Evolutionary conservation across 2,329 filamentous ascomycete species (phyloP).

Genomic region (Aspergillus sp.): DNA sequence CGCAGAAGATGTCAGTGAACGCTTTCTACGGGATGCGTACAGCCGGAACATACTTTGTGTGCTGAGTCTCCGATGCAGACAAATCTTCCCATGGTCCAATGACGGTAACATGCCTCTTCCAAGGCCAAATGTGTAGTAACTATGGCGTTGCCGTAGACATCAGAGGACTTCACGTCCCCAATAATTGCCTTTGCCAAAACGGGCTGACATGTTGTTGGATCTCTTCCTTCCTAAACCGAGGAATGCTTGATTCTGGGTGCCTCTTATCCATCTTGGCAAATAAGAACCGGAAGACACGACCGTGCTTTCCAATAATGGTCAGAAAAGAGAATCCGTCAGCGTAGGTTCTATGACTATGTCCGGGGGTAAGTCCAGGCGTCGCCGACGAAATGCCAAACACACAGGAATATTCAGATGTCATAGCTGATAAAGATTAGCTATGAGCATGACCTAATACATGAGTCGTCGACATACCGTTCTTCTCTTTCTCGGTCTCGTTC

Average conservation of each 20-base stretch:
- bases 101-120: slow-evolving; percentile 6
- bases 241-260: slow-evolving; percentile 3
- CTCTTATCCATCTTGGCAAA: slow-evolving; percentile 5
- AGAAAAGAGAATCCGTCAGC: slow-evolving; percentile 1
- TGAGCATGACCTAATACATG: not conserved
- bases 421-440: not conserved
- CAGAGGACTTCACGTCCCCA: not conserved
- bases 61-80: slow-evolving; percentile 10
- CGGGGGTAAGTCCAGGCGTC: slow-evolving; percentile 2
- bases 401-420: slow-evolving; percentile 15
- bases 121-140: slow-evolving; percentile 1
- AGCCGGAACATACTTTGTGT: slow-evolving; percentile 9
- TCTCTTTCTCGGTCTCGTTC: not conserved
- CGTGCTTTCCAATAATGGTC: slow-evolving; percentile 6
- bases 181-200: slow-evolving; percentile 1
- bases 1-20: not conserved
- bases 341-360: slow-evolving; percentile 6
- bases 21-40: too few relatives aligned
- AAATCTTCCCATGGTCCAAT: slow-evolving; percentile 7
- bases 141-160: not conserved
- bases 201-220: not conserved
- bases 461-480: not conserved
- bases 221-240: slow-evolving; percentile 1
- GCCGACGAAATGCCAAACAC: slow-evolving; percentile 13
- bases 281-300: slow-evolving; percentile 12